Conservation (phyloP, 2,329 filamentous ascomycete species). For the Cercospora sojina region DNA sequence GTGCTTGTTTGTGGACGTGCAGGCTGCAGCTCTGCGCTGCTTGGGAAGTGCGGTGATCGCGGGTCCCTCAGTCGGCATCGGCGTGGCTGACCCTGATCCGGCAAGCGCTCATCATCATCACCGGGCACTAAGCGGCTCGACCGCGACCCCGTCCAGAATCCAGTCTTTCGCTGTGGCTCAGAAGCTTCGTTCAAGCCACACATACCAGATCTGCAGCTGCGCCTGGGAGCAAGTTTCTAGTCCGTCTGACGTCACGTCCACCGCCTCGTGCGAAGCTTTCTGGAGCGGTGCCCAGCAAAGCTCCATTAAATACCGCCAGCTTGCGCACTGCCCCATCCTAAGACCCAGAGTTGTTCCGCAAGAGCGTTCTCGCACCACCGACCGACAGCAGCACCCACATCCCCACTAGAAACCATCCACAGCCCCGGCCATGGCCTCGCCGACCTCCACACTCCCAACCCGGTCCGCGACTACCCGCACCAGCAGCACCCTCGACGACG, state of each 20-base stretch:
- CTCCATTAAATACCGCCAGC: neutral
- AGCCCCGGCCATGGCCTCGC: conserved; percentile 21
- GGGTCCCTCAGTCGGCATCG: neutral
- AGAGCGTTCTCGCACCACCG: neutral
- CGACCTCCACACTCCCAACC: conserved; percentile 33
- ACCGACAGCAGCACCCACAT: neutral
- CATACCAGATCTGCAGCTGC: neutral
- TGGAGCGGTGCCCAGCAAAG: neutral
- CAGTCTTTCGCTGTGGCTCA: neutral
- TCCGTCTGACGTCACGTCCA: neutral
- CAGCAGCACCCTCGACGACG: conserved; percentile 42
- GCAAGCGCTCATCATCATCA: neutral
- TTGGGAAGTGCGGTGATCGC: too few species aligned
- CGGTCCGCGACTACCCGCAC: conserved; percentile 32
- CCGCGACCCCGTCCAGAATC: neutral
- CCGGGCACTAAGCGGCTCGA: neutral
- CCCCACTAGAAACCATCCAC: neutral
- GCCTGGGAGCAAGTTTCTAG: neutral
- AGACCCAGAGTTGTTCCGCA: neutral
- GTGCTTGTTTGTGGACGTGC: neutral
- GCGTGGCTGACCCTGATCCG: neutral
- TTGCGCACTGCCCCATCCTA: neutral
- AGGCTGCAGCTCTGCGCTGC: too few species aligned
- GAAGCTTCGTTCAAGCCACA: neutral
- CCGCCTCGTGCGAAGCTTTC: neutral